Evolutionary conservation across 2,329 filamentous ascomycete genomes (phyloP), one percentile per base, ranked within the genome.

Genomic region (Stachybotrys chlorohalonatus): DNA sequence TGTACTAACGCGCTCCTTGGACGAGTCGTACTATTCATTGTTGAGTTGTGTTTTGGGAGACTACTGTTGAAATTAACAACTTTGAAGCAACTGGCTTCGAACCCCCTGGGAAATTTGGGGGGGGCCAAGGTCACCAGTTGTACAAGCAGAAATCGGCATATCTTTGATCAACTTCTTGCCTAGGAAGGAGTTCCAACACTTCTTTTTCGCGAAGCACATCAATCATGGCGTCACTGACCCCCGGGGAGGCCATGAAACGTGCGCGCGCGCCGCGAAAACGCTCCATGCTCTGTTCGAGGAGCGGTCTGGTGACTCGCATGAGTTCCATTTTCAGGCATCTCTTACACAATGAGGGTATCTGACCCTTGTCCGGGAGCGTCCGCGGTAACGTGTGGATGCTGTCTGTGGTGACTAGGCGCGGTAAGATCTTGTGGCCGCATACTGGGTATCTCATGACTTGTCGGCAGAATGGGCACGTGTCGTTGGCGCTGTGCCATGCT

Each of bases 391-490:
- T 53, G 51, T 63, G 58, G n/a, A 74, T 62, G 7, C 60, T 64
- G 39, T 68, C 61, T 5, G 56, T 57, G 1, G 66, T 64, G 48
- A 73, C 55, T 15, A 60, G 53, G 2, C 62, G 60, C 8, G 60
- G 55, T 36, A 54, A 53, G 13, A 71, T 57, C 4, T 31, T 24
- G 57, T 74, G 70, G 2, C 62, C 53, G 55, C 70, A 73, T 5
- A 50, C 55, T 2, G 54, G 42, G 56, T 72, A 63, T 6, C 32
- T 50, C 57, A 73, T 56, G 4, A 53, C 16, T 9, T 56, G 46
- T 16, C 68, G 63, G 54, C 70, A 73, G 55, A 73, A 71, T 1
- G 68, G 72, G 51, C 71, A 74, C 9, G 51, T 57, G 3, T 54
- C 36, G 39, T 67, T 53, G 1, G 31, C 36, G 0, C 31, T 30